Evolutionary conservation across 257 asterid species (phyloP), one percentile per base, ranked within the genome.

Genomic region (Solanum lycopersicoides): DNA sequence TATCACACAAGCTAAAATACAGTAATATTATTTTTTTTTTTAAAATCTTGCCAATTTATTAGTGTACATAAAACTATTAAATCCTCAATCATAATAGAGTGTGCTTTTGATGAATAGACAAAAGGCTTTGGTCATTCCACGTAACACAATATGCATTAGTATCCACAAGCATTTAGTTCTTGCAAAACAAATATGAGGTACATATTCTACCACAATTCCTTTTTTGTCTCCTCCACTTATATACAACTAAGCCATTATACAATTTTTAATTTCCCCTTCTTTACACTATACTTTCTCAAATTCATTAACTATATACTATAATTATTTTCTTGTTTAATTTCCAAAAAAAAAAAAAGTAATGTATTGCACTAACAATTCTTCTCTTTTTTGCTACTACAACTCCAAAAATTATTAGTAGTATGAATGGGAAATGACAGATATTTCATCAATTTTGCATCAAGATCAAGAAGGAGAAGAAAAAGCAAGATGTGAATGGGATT

Each of bases 401-500:
- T 23, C 10, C 82, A 76, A 76, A 41, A 76, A n/a, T 30, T 76
- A n/a, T 30, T 76, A 23, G 50, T 76, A 9, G 60, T 39, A 80
- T 80, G 84, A 80, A 80, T 80, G 84, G 84, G 84, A 80, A 80
- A 80, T 80, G 68, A 80, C 84, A 45, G 84, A 80, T 80, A 80
- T 80, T 7, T 80, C 84, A 47, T 80, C 84, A 80, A 28, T 39
- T 37, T 20, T 73, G 14, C 82, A 73, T 73, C 82, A 20, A 73
- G 82, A 73, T 45, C 65, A 45, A 80, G 91, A 74, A 79, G 91
- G 71, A 79, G 92, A 91, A 21, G 86, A 76, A 50, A 53, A 53
- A 41, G 66, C 97, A 73, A 83, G 91, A 53, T 91, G 90, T 93
- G 97, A 94, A 9, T 96, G 99, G 99, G 95, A 94, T 83, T 94